These are phyloP conservation scores for Epichloe amarillans DNA, from an alignment of 2,329 filamentous ascomycete genomes.

Conservation along the genomic window DNA sequence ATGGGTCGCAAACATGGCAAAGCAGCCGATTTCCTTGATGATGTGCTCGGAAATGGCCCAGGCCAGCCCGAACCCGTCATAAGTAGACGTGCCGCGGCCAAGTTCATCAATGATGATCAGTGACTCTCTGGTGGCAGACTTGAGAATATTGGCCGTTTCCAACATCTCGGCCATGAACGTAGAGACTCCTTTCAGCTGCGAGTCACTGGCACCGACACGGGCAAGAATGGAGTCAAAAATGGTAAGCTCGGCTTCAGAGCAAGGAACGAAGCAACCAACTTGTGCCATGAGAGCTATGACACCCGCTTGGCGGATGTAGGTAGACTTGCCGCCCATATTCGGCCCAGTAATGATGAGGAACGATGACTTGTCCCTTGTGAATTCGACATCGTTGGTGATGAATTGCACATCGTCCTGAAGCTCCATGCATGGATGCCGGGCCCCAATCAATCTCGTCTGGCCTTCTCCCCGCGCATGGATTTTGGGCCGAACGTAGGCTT, in stretches of 20 bases:
- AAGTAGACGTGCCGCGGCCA: conserved; percentile 90
- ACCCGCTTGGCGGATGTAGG: conserved; percentile 93
- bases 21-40: conserved; percentile 85
- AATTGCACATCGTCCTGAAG: conserved; percentile 98
- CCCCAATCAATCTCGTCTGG: conserved; percentile 80
- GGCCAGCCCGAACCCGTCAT: conserved; percentile 95
- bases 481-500: conserved; percentile 78
- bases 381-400: conserved; percentile 90
- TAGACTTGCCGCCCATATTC: conserved; percentile 98
- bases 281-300: conserved; percentile 97
- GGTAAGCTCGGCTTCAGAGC: conserved; percentile 75
- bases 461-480: conserved; percentile 82
- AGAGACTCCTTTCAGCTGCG: conserved; percentile 91
- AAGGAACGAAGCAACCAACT: conserved; percentile 91
- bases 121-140: conserved; percentile 87
- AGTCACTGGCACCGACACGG: conserved; percentile 88
- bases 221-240: conserved; percentile 99
- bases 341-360: conserved; percentile 96
- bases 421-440: conserved; percentile 93
- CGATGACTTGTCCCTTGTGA: conserved; percentile 65
- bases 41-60: conserved; percentile 99
- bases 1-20: conserved; percentile 90
- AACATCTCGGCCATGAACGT: conserved; percentile 99
- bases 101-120: conserved; percentile 98
- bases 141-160: conserved; percentile 95